Percentiles rank a stretch among this genome's conserved stretches.
Conservation (phyloP, 495 filamentous ascomycete species). For the Cladorrhinum samala region DNA sequence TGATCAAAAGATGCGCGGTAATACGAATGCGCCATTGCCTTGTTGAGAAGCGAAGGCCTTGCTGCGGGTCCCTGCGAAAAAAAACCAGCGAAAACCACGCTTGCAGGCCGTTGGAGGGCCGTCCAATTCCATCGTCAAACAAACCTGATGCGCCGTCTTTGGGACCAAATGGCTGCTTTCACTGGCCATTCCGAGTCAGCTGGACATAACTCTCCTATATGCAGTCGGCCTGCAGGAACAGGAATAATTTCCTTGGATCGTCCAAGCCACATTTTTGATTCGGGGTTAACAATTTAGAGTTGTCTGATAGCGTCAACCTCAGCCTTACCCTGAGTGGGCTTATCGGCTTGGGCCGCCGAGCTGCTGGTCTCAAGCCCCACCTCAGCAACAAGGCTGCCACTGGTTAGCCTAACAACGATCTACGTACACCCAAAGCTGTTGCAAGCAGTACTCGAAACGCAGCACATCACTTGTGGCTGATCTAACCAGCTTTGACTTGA, state of each 20-base stretch:
- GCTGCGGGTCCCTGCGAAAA: neutral
- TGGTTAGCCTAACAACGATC: neutral
- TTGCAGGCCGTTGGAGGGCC: neutral
- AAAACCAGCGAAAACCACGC: neutral
- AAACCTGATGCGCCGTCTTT: neutral
- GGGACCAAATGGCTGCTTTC: neutral
- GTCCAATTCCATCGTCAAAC: neutral
- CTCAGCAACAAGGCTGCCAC: slow-evolving; percentile 13
- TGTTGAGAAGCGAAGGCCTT: neutral
- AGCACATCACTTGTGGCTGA: too few relatives aligned
- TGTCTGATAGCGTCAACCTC: neutral
- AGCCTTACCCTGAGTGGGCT: slow-evolving; percentile 11
- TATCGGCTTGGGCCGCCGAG: neutral
- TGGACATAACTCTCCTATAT: too few relatives aligned
- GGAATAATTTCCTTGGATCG: neutral
- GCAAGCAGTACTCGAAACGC: too few relatives aligned
- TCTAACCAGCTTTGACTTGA: neutral
- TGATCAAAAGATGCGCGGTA: neutral
- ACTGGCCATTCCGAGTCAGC: neutral
- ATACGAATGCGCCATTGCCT: neutral
- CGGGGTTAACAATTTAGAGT: neutral
- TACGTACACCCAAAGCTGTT: neutral
- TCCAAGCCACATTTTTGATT: slow-evolving; percentile 1
- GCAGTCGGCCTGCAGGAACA: slow-evolving; percentile 12
- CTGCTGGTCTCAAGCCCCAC: neutral